Evolutionary conservation across 345 rosid genomes (phyloP).

Genomic region (Eucalyptus melliodora): DNA sequence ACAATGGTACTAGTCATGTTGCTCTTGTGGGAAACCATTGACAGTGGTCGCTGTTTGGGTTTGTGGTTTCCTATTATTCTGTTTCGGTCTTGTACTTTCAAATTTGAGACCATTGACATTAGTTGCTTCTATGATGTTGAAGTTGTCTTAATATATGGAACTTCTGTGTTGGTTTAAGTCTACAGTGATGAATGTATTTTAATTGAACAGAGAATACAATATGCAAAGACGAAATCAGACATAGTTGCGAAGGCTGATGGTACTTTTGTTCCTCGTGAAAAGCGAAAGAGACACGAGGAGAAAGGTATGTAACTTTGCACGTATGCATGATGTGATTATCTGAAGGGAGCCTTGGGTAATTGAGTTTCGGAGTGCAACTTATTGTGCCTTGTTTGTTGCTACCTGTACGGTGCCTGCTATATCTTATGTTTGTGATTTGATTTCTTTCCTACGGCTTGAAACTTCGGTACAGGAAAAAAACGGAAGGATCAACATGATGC

Average conservation of each 20-base stretch:
- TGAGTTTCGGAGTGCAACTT: background rate
- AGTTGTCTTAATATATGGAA: background rate
- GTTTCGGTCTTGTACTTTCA: background rate
- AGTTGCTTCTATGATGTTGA: background rate
- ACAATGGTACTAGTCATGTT: background rate
- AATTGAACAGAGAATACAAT: constrained; percentile 69
- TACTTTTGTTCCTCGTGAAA: constrained; percentile 93
- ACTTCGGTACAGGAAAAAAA: constrained; percentile 45
- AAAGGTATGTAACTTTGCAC: constrained; percentile 36
- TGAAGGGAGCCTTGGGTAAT: background rate
- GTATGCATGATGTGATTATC: background rate
- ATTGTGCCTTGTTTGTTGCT: background rate
- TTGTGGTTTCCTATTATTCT: background rate
- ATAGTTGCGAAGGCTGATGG: constrained; percentile 94
- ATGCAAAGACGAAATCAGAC: constrained; percentile 91
- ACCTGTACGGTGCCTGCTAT: background rate
- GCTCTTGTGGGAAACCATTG: background rate
- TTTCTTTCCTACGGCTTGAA: background rate
- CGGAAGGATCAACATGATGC: constrained; percentile 83
- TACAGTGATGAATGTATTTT: background rate
- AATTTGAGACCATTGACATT: background rate
- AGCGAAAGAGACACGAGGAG: constrained; percentile 87
- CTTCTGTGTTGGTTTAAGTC: background rate
- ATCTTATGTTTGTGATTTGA: background rate
- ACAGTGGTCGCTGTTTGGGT: background rate